Percentiles rank a stretch among this genome's conserved stretches.
These are phyloP conservation scores for Centaurea solstitialis DNA, from an alignment of 129 eudicot species.

Conservation along the genomic window DNA sequence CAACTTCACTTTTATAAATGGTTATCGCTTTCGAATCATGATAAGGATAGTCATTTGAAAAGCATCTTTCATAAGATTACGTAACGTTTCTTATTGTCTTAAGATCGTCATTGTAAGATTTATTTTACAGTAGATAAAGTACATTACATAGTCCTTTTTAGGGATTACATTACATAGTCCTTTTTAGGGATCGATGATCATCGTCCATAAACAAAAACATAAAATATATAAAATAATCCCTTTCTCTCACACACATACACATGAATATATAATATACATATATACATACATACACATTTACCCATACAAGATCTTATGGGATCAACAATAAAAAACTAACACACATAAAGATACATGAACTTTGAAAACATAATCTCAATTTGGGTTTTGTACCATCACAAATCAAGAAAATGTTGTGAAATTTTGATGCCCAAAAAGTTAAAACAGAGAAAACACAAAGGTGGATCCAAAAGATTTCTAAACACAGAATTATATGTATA, in stretches of 20 bases:
- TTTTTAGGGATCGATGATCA: slow-evolving; percentile 32
- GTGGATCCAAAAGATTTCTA: not conserved
- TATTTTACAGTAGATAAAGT: not conserved
- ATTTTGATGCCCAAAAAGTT: not conserved
- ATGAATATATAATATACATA: not conserved
- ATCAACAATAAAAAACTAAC: slow-evolving; percentile 1
- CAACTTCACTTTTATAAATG: not conserved
- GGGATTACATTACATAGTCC: slow-evolving; percentile 25
- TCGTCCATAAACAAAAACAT: not conserved
- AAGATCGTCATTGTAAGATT: not conserved
- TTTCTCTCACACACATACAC: not conserved
- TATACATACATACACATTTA: not conserved
- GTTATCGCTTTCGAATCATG: not conserved
- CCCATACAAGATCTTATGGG: slow-evolving; percentile 1
- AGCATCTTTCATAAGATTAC: not conserved
- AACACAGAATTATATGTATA: not conserved
- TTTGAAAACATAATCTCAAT: slow-evolving; percentile 12
- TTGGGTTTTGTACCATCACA: slow-evolving; percentile 7
- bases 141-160: slow-evolving; percentile 18
- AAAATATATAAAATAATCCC: not conserved
- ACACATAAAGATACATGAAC: not conserved
- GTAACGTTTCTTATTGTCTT: not conserved
- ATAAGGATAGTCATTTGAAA: not conserved
- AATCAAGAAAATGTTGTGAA: slow-evolving; percentile 20
- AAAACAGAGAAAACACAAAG: not conserved